These are phyloP conservation scores for Phanerodontia chrysosporium DNA, from an alignment of 768 basidiomycete genomes.

Conservation along the genomic window DNA sequence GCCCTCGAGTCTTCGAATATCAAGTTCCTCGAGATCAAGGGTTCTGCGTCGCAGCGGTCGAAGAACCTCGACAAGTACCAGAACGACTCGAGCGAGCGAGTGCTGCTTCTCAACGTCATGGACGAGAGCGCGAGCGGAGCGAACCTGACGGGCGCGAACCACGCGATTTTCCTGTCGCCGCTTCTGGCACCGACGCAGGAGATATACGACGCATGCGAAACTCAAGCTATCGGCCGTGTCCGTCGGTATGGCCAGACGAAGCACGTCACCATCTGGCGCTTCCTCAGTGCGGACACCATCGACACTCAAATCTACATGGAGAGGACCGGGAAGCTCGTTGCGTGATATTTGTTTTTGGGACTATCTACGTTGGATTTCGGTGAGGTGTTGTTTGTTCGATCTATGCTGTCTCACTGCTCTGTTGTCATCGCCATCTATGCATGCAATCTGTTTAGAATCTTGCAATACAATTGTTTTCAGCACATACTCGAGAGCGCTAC, in stretches of 20 bases:
- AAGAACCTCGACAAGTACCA: slow-evolving; percentile 87
- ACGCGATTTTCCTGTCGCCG: slow-evolving; percentile 92
- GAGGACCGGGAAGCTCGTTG: slow-evolving; percentile 18
- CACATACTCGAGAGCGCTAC: too few relatives aligned
- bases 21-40: slow-evolving; percentile 76
- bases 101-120: slow-evolving; percentile 86
- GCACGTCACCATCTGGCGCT: slow-evolving; percentile 77
- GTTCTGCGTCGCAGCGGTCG: slow-evolving; percentile 71
- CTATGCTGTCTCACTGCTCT: slow-evolving; percentile 2
- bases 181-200: slow-evolving; percentile 78
- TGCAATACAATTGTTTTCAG: background rate
- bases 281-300: slow-evolving; percentile 83
- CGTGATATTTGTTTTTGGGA: background rate
- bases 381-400: background rate
- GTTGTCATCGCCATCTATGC: background rate
- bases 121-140: slow-evolving; percentile 94
- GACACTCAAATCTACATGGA: slow-evolving; percentile 80
- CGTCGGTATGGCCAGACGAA: slow-evolving; percentile 81
- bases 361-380: background rate
- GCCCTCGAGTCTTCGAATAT: slow-evolving; percentile 72
- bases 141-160: slow-evolving; percentile 90
- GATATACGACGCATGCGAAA: slow-evolving; percentile 80
- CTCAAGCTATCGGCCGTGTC: slow-evolving; percentile 80
- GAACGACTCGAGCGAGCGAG: slow-evolving; percentile 68
- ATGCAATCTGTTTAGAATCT: background rate